phyloP scores from a whole-genome alignment of 1,284 basidiomycete species.

The Ustilago nuda region DNA sequence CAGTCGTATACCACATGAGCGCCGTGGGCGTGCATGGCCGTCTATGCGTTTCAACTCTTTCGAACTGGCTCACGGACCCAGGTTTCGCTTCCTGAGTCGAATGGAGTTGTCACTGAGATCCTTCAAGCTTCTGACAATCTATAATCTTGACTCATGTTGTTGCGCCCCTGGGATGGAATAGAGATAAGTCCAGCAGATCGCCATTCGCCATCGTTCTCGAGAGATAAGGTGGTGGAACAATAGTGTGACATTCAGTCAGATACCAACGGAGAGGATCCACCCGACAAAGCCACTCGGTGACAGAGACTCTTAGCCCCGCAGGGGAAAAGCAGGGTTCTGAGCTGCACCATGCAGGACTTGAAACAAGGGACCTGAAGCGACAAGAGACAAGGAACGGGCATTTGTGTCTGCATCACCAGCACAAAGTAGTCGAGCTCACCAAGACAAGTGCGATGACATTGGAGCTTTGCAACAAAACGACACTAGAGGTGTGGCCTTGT shows the following conservation, averaged over 20 bases:
- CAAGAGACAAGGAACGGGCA: background rate
- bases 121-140: background rate
- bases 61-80: background rate
- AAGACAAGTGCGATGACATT: background rate
- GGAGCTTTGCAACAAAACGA: background rate
- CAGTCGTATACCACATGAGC: background rate
- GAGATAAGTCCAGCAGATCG: background rate
- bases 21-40: no score
- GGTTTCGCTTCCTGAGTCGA: background rate
- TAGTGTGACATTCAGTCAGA: background rate
- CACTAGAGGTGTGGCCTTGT: background rate
- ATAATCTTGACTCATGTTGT: background rate
- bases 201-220: background rate
- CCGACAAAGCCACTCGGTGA: background rate
- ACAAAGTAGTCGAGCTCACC: background rate
- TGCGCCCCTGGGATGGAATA: background rate
- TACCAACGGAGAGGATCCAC: background rate
- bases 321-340: background rate
- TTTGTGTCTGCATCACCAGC: no score
- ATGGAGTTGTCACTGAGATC: background rate
- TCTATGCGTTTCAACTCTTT: no score
- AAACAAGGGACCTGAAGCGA: background rate
- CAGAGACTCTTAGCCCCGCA: background rate
- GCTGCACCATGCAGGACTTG: background rate
- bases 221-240: background rate